Evolutionary conservation across 75 land plant species (phyloP).

Genomic region (Pseudotsuga menziesii): DNA sequence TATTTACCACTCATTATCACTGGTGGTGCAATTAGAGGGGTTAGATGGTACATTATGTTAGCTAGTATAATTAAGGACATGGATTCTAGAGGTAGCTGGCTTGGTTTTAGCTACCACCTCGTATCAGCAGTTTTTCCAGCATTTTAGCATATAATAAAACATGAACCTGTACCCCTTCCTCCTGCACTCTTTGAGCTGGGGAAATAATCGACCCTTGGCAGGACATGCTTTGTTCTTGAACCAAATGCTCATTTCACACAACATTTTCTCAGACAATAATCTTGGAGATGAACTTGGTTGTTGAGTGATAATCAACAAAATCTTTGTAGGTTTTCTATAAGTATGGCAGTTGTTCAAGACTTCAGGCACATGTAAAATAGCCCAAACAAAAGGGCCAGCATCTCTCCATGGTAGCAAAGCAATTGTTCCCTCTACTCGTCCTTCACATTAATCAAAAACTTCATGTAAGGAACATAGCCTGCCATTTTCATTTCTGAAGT

Average conservation of each 20-base stretch:
- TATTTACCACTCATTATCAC: no score
- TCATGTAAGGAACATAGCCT: neutral
- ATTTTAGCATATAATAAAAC: no score
- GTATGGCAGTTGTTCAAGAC: neutral
- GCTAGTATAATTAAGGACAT: no score
- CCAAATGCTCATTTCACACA: neutral
- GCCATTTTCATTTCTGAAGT: neutral
- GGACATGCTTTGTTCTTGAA: no score
- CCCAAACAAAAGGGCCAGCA: neutral
- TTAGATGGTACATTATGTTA: no score
- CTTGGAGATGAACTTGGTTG: constrained; percentile 3
- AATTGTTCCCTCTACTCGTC: neutral
- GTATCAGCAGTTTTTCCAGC: no score
- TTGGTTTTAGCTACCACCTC: no score
- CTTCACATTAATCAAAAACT: neutral
- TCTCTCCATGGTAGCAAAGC: neutral
- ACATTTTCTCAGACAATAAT: neutral
- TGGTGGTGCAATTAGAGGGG: no score
- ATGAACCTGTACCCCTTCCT: no score
- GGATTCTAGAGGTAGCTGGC: no score
- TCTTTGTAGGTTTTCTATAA: neutral
- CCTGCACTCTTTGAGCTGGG: no score
- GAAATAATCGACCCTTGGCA: no score
- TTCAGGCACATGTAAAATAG: neutral
- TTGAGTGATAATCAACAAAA: neutral